Conservation (phyloP, 176 grass and related monocot species). For the Lolium multiflorum region DNA sequence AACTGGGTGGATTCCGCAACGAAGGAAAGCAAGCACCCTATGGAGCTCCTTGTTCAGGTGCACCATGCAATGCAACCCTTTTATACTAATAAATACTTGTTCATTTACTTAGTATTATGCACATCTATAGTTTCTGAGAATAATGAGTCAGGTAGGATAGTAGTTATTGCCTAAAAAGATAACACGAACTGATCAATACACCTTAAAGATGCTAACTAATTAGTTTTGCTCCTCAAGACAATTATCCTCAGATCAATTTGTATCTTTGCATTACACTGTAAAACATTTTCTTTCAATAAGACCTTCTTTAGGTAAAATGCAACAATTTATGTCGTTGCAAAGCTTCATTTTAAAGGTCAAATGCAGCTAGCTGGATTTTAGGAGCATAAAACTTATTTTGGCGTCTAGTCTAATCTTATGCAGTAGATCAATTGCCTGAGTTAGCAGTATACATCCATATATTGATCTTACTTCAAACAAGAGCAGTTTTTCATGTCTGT, state of each 20-base stretch:
- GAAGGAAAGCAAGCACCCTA: conserved; percentile 56
- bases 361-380: neutral
- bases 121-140: conserved; percentile 18
- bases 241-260: neutral
- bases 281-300: neutral
- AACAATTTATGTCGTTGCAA: neutral
- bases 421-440: neutral
- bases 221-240: neutral
- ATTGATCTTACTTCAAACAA: conserved; percentile 17
- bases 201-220: neutral
- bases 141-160: neutral
- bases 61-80: neutral
- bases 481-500: neutral
- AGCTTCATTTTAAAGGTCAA: conserved; percentile 26
- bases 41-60: conserved; percentile 84
- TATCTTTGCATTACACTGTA: neutral
- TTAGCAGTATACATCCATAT: neutral
- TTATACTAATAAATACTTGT: neutral
- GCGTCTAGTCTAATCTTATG: neutral
- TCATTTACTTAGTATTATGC: neutral
- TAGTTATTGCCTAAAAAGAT: neutral
- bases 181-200: neutral
- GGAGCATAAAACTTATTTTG: neutral
- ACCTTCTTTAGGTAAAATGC: neutral
- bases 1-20: conserved; percentile 46